Percentiles rank a stretch among this genome's conserved stretches.
Conservation (phyloP, 345 rosid genomes). For the Salix koriyanagi region DNA sequence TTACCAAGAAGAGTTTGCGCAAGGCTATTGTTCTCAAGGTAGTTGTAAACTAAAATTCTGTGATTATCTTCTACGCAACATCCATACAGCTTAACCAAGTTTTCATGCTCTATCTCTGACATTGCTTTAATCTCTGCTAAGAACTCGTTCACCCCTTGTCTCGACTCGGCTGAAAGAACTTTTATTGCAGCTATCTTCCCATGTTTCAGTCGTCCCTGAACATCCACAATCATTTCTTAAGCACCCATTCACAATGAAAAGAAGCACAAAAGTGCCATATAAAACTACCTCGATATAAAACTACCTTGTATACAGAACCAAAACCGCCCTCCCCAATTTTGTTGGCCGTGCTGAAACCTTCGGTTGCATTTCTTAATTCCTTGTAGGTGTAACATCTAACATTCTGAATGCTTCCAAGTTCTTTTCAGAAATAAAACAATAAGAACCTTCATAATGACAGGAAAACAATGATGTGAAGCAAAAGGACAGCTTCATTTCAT, state of each 20-base stretch:
- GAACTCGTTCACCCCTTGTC: conserved; percentile 83
- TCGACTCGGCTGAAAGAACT: conserved; percentile 87
- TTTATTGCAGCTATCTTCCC: conserved; percentile 82
- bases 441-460: conserved; percentile 7
- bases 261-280: neutral
- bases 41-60: conserved; percentile 86
- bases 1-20: conserved; percentile 83
- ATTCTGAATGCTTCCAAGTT: conserved; percentile 42
- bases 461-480: neutral
- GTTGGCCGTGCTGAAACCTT: conserved; percentile 52
- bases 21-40: conserved; percentile 84
- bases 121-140: conserved; percentile 78
- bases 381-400: conserved; percentile 55
- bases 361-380: conserved; percentile 66
- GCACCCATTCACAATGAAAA: neutral
- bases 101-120: conserved; percentile 74
- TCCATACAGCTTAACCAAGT: conserved; percentile 82
- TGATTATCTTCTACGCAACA: conserved; percentile 80
- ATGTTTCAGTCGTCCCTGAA: conserved; percentile 76
- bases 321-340: conserved; percentile 98
- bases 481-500: neutral
- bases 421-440: conserved; percentile 32
- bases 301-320: conserved; percentile 88
- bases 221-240: conserved; percentile 18
- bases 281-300: neutral